These are phyloP conservation scores for Gymnopilus junonius DNA, from an alignment of 768 basidiomycete genomes.

Conservation along the genomic window DNA sequence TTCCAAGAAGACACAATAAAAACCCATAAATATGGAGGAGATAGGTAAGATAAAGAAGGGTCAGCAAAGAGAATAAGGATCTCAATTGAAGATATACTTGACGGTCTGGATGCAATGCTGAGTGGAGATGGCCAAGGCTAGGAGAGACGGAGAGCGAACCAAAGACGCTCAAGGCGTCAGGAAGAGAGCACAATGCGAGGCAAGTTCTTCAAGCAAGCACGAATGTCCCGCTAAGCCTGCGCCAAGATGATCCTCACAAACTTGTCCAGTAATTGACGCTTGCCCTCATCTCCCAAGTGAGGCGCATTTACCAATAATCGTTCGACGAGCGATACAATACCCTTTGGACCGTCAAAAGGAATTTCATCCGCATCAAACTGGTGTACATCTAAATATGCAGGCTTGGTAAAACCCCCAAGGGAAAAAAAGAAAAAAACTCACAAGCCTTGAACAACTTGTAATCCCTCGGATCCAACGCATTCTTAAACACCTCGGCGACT, in stretches of 20 bases:
- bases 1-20: too few relatives aligned
- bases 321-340: constrained; percentile 69
- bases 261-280: constrained; percentile 58
- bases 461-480: constrained; percentile 47
- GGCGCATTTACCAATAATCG: constrained; percentile 57
- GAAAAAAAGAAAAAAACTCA: constrained; percentile 37
- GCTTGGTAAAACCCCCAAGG: constrained; percentile 5
- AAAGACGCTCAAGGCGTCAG: too few relatives aligned
- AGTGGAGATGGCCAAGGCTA: background rate
- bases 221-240: constrained; percentile 37
- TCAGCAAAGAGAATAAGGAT: too few relatives aligned
- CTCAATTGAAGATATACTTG: background rate
- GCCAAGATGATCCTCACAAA: constrained; percentile 65
- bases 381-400: constrained; percentile 58
- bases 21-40: too few relatives aligned
- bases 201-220: background rate
- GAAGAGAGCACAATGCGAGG: background rate
- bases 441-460: constrained; percentile 66
- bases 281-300: constrained; percentile 49
- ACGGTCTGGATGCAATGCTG: background rate
- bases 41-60: too few relatives aligned
- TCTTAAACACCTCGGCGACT: constrained; percentile 52
- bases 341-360: constrained; percentile 73
- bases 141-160: background rate
- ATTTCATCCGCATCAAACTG: constrained; percentile 77